Base-by-base conservation (phyloP, 2,329 filamentous ascomycete species). In the Furcasterigmium sp. region DNA sequence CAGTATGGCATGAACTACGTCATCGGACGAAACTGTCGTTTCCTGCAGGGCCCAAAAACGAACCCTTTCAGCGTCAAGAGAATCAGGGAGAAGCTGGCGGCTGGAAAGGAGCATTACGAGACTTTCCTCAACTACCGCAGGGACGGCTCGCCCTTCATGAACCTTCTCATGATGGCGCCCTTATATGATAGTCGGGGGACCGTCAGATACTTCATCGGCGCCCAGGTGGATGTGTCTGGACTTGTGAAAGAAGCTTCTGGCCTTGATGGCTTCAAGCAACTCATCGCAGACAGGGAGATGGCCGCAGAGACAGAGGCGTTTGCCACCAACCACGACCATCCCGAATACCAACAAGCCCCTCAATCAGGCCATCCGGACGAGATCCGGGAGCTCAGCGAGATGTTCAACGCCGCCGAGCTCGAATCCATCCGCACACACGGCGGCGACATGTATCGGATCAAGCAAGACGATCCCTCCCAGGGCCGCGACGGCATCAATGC, bases 61-160 rank as follows among this genome's bases (percentile, higher is more conserved):
- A 84, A 84, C 50, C 70, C 69, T 0, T 72, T 75, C 47, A 85
- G 80, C 40, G 70, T 85, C 0, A 63, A 70, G 42, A 71, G 87
- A 42, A 67, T 91, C 10, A 70, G 75, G 25, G 75, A 84, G 32
- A 80, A 80, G 21, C 63, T 85, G 10, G 60, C 69, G 8, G 75
- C 71, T 2, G 82, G 83, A n/a, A 73, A 78, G 51, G 85, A 90
- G 53, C 78, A 84, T 50, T 85, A 75, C 42, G 87, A 91, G 53
- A 78, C 87, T 0, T 80, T 91, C 43, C 64, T 91, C 29, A 91
- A 91, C 59, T 91, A 87, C 54, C 77, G 84, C 25, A 78, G 84
- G n/a, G 85, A 89, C 52, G 85, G 85, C 0, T 85, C 82, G 1
- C 83, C 84, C 0, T 89, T 89, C 55, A 83, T 89, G 74, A 90